phyloP scores from a whole-genome alignment of 2,329 filamentous ascomycete genomes.

The Colletotrichum tropicale region DNA sequence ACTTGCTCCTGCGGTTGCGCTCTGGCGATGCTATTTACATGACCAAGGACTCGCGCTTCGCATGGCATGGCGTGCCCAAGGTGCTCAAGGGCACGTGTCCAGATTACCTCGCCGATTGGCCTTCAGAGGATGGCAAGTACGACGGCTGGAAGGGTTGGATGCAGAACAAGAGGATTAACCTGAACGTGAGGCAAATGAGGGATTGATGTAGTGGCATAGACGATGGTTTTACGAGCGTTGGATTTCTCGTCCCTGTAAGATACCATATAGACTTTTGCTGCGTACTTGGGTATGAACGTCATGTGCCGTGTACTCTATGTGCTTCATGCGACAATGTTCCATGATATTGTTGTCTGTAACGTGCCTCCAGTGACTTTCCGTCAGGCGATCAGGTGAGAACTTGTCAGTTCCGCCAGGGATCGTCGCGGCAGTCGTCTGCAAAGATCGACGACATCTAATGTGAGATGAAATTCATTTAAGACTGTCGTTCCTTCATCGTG shows the following conservation, averaged over 20 bases:
- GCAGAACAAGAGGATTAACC: slow-evolving; percentile 82
- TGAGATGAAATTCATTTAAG: neutral
- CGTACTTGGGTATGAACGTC: neutral
- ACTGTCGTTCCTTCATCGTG: neutral
- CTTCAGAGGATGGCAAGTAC: slow-evolving; percentile 59
- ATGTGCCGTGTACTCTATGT: neutral
- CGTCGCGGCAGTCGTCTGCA: neutral
- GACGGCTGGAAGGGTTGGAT: slow-evolving; percentile 86
- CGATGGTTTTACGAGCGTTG: neutral
- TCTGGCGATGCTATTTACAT: slow-evolving; percentile 94
- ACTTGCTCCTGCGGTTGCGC: slow-evolving; percentile 69
- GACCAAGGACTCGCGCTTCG: slow-evolving; percentile 79
- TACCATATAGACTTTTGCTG: neutral
- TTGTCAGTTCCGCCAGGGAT: neutral
- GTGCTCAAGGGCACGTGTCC: slow-evolving; percentile 83
- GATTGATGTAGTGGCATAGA: slow-evolving; percentile 37
- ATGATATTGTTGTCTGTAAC: neutral
- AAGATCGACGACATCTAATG: neutral
- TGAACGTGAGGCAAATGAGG: slow-evolving; percentile 91
- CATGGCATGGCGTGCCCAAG: slow-evolving; percentile 95
- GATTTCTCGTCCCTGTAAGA: neutral
- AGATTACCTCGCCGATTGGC: slow-evolving; percentile 75
- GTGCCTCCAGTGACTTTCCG: neutral
- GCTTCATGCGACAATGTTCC: neutral
- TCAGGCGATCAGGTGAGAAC: neutral